Evolutionary conservation across 352 stramenopile genomes (phyloP).

Genomic region (Pythium guiyangense): DNA sequence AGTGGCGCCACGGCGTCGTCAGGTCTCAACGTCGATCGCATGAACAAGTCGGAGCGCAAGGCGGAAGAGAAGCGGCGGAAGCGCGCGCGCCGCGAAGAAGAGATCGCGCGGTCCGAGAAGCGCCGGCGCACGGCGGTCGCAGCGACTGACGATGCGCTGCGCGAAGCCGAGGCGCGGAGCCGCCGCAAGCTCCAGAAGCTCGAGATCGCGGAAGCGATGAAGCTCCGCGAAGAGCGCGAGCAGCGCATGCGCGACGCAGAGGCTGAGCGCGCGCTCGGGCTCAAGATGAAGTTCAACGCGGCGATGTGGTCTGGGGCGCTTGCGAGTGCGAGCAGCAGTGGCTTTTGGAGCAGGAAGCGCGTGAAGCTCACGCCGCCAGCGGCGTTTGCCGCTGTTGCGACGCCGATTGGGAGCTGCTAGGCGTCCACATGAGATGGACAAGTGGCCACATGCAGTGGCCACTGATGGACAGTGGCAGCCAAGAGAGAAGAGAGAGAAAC

Average conservation of each 20-base stretch:
- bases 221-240: constrained; percentile 58
- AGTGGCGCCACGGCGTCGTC: constrained; percentile 7
- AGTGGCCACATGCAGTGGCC: too few species aligned
- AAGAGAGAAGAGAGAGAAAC: too few species aligned
- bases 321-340: constrained; percentile 17
- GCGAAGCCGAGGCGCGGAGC: constrained; percentile 72
- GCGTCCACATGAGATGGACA: too few species aligned
- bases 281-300: constrained; percentile 66
- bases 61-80: constrained; percentile 83
- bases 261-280: constrained; percentile 29
- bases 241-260: constrained; percentile 41
- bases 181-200: constrained; percentile 60
- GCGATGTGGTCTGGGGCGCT: constrained; percentile 51
- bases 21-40: constrained; percentile 44
- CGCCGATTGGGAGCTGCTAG: constrained; percentile 21
- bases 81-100: constrained; percentile 61
- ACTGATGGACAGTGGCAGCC: too few species aligned
- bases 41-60: constrained; percentile 85
- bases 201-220: constrained; percentile 61
- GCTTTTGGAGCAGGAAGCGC: constrained; percentile 63
- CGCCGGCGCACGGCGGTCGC: constrained; percentile 67
- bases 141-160: constrained; percentile 75
- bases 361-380: constrained; percentile 45
- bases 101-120: constrained; percentile 74
- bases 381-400: constrained; percentile 30